A percentile compares a stretch with the other conserved stretches of the same genome.
Conservation (phyloP, 1,139 yeast species). For the Saccharomyces hybrid region DNA sequence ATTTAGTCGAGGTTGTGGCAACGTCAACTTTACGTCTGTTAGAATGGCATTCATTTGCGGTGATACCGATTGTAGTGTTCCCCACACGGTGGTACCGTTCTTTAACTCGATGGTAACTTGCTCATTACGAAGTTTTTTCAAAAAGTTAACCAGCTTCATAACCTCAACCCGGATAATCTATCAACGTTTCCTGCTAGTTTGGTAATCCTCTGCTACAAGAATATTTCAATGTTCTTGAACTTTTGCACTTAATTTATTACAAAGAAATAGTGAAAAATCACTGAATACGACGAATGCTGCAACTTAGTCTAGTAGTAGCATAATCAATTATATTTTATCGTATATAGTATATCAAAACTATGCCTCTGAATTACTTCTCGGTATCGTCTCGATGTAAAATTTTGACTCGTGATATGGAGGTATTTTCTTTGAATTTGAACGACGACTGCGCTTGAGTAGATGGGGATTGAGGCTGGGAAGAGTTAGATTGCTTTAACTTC, state of each 20-base stretch:
- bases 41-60: slow-evolving; percentile 90
- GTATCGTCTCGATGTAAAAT: not conserved
- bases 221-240: not conserved
- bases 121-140: slow-evolving; percentile 82
- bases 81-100: slow-evolving; percentile 71
- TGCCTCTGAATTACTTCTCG: not conserved
- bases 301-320: not conserved
- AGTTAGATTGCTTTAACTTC: slow-evolving; percentile 2
- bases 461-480: not conserved
- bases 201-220: not conserved
- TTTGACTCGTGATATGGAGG: not conserved
- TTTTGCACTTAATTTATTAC: not conserved
- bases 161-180: not conserved
- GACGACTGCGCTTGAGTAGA: not conserved
- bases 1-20: slow-evolving; percentile 12
- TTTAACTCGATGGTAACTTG: slow-evolving; percentile 88
- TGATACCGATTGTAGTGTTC: slow-evolving; percentile 70
- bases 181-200: not conserved
- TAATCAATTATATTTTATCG: not conserved
- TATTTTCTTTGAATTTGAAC: not conserved
- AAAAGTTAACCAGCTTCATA: slow-evolving; percentile 63
- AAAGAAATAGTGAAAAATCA: not conserved
- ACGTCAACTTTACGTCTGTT: slow-evolving; percentile 54
- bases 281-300: not conserved
- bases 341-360: not conserved